Base-by-base conservation (phyloP, 176 grass and related monocot species). In the Oryza nivara region DNA sequence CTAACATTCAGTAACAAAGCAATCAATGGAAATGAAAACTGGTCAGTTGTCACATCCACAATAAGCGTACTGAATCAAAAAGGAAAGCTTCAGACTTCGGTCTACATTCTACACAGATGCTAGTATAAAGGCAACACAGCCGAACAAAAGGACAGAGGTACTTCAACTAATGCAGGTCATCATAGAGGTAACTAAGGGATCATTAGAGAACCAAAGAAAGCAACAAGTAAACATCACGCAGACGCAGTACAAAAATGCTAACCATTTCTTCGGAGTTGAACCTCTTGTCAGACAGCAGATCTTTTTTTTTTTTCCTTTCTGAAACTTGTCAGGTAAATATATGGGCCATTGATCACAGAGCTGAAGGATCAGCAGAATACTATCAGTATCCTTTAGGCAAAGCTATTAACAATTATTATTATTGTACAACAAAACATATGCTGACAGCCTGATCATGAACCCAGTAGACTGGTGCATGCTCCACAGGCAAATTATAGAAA, bases 341-440 rank as follows among this genome's bases (percentile, higher is more conserved):
- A 56, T 56, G 51, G 5, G 74, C 64, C 65, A 76, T 22, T 12
- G 3, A 22, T 14, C 19, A 38, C 14, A 25, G 12, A 15, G 54
- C 71, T 34, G 32, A 83, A 46, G 14, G 20, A 65, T 83, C 30
- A 79, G 68, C 36, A 80, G 58, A 56, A 66, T 16, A 46, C 13
- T 40, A 9, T 6, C 2, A 64, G 38, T 64, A 80, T 19, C 64
- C 56, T 69, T 91, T 32, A 84, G 40, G 52, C 38, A 73, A 91
- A 71, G 71, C 80, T 87, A 80, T 91, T 87, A 45, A 84, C 71
- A 84, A 58, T 80, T 87, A 80, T 80, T 84, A 72, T 84, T 80
- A 71, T 91, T 80, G 52, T 84, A 87, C 89, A 91, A 91, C 76
- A 63, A 87, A 76, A 65, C 52, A 80, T 71, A 76, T 65, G 76